Evolutionary conservation across 2,329 filamentous ascomycete genomes (phyloP), one percentile per base, ranked within the genome.

Genomic region (Thermomyces lanuginosus): DNA sequence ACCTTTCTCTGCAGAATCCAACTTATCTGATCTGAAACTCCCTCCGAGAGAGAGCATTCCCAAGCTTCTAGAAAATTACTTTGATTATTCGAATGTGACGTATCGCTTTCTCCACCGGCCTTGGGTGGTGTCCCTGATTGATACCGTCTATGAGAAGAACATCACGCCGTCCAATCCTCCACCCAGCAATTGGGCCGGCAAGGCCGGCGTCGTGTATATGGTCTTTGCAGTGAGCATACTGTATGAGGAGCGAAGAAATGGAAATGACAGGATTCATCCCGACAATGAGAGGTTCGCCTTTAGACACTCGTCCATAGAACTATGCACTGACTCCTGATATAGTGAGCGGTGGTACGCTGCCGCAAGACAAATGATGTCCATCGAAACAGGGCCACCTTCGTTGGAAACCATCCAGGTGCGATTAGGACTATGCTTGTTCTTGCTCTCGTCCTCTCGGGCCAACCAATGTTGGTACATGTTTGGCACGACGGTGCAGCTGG

Each of bases 381-480:
- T 51, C 18, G 68, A 72, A 31, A 60, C 60, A 1, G 68, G 67
- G 0, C 55, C 61, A 4, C 64, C 66, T 0, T 56, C 55, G 9
- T 36, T 73, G 2, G 64, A 71, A 20, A 66, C 63, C 0, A 65
- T 68, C 1, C 69, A 74, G 41, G 66, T 64, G 11, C 54, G 66
- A 15, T 43, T 73, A 0, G 54, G 69, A 1, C 66, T 71, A 35
- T 67, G 66, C 8, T 53, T 72, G 4, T 73, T 70, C 33, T 51
- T 73, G 11, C 51, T 73, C 0, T 63, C 60, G 3, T 69, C 69
- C 0, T 69, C 67, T 1, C 56, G 69, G 0, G 63, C 69, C 38
- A 72, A 72, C 29, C 63, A 69, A 21, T 67, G 64, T 10, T 72
- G 68, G 66, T 70, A 66, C 38, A 51, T 61, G 2, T 72, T 73